Evolutionary conservation across 352 stramenopile species (phyloP), one percentile per base, ranked within the genome.

Genomic region (Globisporangium abappressorium): DNA sequence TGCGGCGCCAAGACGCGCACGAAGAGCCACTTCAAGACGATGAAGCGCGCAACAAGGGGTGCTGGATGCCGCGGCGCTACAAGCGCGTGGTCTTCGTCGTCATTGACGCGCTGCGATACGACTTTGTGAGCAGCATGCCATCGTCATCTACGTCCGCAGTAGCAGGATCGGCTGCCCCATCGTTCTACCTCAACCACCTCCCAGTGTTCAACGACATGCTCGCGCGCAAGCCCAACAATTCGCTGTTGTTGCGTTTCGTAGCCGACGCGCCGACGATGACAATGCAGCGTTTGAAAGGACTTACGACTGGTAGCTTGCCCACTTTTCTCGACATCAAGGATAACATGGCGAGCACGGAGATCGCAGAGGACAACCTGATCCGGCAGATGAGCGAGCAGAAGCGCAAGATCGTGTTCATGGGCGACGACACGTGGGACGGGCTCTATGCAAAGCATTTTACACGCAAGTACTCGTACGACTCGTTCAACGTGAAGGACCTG

Each of bases 201-300:
- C 80, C 86, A 3, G 72, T 94, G 58, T 71, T 98, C n/a, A 89
- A 85, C 60, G 75, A 84, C 9, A 82, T 90, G 11, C 67, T 97
- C 36, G 51, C 66, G 56, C 61, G 65, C 9, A 68, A 84, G 47
- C 85, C 87, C 43, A 63, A 72, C 5, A 71, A 94, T 57, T 85
- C 86, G 8, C 70, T 95, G 62, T 76, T 99, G 49, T 84, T 97
- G 57, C 91, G 96, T 68, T 99, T 99, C 67, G 89, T 98, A 20
- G 97, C 97, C 0, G 97, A 99, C 75, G 94, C 97, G 61, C 97
- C 97, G 9, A 99, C 97, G n/a, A 98, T 99, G 62, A 99, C 97
- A 4, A 98, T 99, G 91, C 97, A 99, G 76, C 84, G 97, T 5
- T 84, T 99, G 8, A 99, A 99, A 74, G 97, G 95, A 1, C 77